phyloP scores from a whole-genome alignment of 2,329 filamentous ascomycete genomes.

The Beauveria caledonica region DNA sequence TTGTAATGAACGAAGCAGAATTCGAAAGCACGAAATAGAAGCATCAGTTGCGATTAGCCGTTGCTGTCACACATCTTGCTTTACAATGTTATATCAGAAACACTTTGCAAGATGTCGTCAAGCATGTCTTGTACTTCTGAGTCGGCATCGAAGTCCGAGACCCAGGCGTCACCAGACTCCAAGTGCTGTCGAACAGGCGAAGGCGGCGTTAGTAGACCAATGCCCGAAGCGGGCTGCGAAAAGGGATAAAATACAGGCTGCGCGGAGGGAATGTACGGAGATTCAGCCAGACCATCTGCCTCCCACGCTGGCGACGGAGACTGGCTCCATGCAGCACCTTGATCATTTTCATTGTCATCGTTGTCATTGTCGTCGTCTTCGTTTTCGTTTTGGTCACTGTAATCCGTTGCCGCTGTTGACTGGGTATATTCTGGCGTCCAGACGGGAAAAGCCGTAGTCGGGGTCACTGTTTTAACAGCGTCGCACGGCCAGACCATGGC shows the following conservation, averaged over 20 bases:
- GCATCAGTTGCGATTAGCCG: not conserved
- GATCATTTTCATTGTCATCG: not conserved
- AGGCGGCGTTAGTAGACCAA: conserved; percentile 1
- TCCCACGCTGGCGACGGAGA: not conserved
- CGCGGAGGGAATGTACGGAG: conserved; percentile 6
- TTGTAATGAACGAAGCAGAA: not conserved
- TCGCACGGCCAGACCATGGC: conserved; percentile 32
- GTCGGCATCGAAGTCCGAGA: not conserved
- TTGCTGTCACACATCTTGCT: not conserved
- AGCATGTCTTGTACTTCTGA: not conserved
- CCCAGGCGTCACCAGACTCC: not conserved
- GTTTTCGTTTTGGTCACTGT: not conserved
- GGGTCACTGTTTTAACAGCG: no score
- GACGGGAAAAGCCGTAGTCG: not conserved
- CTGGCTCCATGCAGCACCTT: not conserved
- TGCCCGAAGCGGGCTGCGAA: conserved; percentile 1
- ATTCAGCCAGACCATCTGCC: not conserved
- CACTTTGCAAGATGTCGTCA: not conserved
- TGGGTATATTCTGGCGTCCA: not conserved
- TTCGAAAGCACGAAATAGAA: not conserved
- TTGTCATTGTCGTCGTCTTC: not conserved
- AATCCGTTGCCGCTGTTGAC: not conserved
- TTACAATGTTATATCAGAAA: not conserved
- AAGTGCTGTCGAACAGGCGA: not conserved
- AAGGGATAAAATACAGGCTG: conserved; percentile 10